A percentile compares a stretch with the other conserved stretches of the same genome.
Evolutionary conservation across 2,329 filamentous ascomycete species (phyloP).

Genomic region (Aquanectria penicillioides): DNA sequence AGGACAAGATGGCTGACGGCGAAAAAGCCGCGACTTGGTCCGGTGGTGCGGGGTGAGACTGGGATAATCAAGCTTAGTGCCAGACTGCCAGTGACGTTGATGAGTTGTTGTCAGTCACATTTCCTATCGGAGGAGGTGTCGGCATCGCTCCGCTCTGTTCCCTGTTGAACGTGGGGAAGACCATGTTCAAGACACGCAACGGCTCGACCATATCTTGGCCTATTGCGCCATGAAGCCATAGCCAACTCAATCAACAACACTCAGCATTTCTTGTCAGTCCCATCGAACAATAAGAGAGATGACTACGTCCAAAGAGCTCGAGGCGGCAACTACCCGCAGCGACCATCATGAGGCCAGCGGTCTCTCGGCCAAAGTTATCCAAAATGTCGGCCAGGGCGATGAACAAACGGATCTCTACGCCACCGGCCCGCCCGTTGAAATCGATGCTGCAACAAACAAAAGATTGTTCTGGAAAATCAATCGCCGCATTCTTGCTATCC

Average conservation of each 20-base stretch:
- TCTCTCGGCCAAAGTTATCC: not conserved
- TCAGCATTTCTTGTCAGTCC: not conserved
- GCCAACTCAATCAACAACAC: too few species aligned
- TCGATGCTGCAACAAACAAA: slow-evolving; percentile 62
- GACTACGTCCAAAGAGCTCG: slow-evolving; percentile 17
- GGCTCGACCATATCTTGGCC: not conserved
- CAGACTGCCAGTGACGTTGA: too few species aligned
- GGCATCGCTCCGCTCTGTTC: too few species aligned
- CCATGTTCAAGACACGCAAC: not conserved
- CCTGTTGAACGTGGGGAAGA: too few species aligned
- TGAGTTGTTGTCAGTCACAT: too few species aligned
- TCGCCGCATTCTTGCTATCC: slow-evolving; percentile 53
- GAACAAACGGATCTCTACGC: slow-evolving; percentile 9
- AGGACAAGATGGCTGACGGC: not conserved
- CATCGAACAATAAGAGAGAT: not conserved
- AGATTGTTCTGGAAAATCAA: slow-evolving; percentile 60
- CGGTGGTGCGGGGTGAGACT: not conserved
- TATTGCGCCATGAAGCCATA: too few species aligned
- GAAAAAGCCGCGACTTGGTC: not conserved
- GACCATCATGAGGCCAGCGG: slow-evolving; percentile 11
- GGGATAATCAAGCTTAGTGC: too few species aligned
- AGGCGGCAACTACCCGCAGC: slow-evolving; percentile 3
- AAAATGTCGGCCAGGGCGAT: slow-evolving; percentile 8
- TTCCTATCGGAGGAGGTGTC: too few species aligned
- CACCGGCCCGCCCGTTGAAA: slow-evolving; percentile 44